A percentile compares a stretch with the other conserved stretches of the same genome.
Evolutionary conservation across 2,329 filamentous ascomycete species (phyloP).

Genomic region (Uncinocarpus reesii): DNA sequence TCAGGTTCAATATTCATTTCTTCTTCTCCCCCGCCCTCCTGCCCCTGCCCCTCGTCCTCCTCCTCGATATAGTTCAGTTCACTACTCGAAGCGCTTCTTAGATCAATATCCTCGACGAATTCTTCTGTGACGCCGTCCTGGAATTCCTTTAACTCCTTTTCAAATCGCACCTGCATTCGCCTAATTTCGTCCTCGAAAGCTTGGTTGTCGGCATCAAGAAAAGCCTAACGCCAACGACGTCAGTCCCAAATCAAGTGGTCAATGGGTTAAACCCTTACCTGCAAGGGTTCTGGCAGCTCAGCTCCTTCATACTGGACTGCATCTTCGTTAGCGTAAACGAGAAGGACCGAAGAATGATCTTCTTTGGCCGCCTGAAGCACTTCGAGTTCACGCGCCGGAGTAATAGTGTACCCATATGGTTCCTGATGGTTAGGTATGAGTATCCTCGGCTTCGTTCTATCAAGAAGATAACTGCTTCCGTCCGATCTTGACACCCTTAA

Average conservation of each 20-base stretch:
- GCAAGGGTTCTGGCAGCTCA: constrained; percentile 28
- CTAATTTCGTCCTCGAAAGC: constrained; percentile 31
- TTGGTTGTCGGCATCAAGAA: constrained; percentile 43
- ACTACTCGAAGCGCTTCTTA: too few relatives aligned
- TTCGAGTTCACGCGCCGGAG: constrained; percentile 41
- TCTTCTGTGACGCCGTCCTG: constrained; percentile 7
- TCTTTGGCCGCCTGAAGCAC: constrained; percentile 46
- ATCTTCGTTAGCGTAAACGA: constrained; percentile 50
- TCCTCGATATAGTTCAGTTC: too few relatives aligned
- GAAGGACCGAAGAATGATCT: constrained; percentile 44
- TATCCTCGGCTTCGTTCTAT: background rate
- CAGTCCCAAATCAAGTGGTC: background rate
- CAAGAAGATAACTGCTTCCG: background rate
- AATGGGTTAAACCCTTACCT: constrained; percentile 24
- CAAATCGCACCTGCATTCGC: constrained; percentile 18
- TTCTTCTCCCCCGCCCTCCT: too few relatives aligned
- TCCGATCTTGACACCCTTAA: background rate
- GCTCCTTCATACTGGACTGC: constrained; percentile 30
- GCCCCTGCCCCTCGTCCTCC: too few relatives aligned
- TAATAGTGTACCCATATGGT: constrained; percentile 32
- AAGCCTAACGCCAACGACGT: constrained; percentile 26
- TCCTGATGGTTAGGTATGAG: constrained; percentile 21
- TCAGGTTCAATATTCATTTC: constrained; percentile 6
- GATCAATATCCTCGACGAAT: background rate
- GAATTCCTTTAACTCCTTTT: constrained; percentile 5